Conservation (phyloP, 805 yeast species). For the Kodamaea neixiangensis region DNA sequence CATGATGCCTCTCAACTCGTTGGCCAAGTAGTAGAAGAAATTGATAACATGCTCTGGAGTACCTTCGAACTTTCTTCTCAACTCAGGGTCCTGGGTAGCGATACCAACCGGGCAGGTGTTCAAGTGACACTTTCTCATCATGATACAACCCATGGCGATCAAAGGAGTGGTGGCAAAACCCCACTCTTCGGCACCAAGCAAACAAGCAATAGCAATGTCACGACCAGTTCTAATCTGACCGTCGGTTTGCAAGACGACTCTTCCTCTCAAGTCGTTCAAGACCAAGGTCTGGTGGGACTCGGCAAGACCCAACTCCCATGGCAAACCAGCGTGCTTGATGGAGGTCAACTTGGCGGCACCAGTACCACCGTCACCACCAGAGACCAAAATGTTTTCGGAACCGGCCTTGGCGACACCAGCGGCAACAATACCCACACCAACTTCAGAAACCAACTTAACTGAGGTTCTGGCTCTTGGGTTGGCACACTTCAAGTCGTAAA, state of each 20-base stretch:
- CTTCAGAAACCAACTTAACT: conserved; percentile 95
- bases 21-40: conserved; percentile 92
- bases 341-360: conserved; percentile 99
- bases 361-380: conserved; percentile 99
- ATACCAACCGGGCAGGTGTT: conserved; percentile 98
- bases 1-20: conserved; percentile 90
- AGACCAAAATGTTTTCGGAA: conserved; percentile 92
- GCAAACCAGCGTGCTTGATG: conserved; percentile 94
- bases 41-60: conserved; percentile 98
- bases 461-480: conserved; percentile 97
- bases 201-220: conserved; percentile 93
- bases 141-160: conserved; percentile 95
- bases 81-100: conserved; percentile 96
- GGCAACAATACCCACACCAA: conserved; percentile 98
- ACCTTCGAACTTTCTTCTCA: conserved; percentile 89
- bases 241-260: conserved; percentile 96
- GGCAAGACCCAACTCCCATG: conserved; percentile 98
- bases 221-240: conserved; percentile 97
- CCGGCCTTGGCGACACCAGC: conserved; percentile 99
- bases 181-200: conserved; percentile 98
- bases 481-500: conserved; percentile 93
- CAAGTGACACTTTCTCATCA: conserved; percentile 93
- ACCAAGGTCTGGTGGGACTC: conserved; percentile 98
- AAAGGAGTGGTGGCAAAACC: conserved; percentile 97
- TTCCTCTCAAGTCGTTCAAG: conserved; percentile 91